phyloP scores from a whole-genome alignment of 345 rosid genomes.

The Ricinus communis region DNA sequence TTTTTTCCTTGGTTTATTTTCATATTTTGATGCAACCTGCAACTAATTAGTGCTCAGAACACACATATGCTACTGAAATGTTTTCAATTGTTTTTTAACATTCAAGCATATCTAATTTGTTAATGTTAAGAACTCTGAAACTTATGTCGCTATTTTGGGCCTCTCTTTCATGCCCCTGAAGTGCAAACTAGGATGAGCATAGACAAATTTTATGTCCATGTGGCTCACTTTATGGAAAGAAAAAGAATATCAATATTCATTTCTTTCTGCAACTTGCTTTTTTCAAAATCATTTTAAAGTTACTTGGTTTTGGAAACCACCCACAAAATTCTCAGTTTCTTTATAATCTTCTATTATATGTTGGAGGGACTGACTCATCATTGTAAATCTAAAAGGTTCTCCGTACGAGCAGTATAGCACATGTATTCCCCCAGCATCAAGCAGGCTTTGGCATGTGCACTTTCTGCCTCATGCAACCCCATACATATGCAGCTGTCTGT shows the following conservation, averaged over 20 bases:
- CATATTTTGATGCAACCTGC: no score
- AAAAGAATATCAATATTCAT: no score
- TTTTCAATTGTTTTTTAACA: no score
- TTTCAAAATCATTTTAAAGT: not conserved
- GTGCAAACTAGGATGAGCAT: not conserved
- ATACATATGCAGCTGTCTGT: not conserved
- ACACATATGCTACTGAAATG: no score
- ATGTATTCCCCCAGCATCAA: conserved; percentile 1
- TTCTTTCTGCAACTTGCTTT: not conserved
- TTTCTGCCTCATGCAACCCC: conserved; percentile 13
- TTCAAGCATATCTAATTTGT: not conserved
- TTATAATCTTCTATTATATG: no score
- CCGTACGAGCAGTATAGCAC: conserved; percentile 12
- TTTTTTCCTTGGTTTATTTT: no score
- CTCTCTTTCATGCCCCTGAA: not conserved
- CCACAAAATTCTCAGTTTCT: not conserved
- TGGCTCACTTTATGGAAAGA: not conserved
- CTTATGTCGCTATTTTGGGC: not conserved
- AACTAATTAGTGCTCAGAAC: no score
- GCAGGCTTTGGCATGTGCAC: conserved; percentile 12
- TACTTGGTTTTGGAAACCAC: not conserved
- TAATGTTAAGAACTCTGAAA: not conserved
- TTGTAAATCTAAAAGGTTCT: not conserved
- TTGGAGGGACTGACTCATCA: no score
- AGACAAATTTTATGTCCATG: no score